Base-by-base conservation (phyloP, 2,329 filamentous ascomycete species). In the Daldinia sp. region DNA sequence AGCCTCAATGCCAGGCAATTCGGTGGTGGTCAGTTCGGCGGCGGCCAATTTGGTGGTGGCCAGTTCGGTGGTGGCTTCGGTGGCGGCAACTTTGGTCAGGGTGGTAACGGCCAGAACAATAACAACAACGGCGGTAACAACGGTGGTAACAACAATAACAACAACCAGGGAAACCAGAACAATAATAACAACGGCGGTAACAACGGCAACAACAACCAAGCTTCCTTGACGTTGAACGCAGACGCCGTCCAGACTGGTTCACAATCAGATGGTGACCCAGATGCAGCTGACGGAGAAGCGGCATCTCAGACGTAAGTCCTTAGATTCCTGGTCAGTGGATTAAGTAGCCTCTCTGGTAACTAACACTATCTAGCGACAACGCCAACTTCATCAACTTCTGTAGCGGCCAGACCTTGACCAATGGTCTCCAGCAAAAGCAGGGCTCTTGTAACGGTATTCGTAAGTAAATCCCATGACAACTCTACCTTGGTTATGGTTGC, bases 301-400 rank as follows among this genome's bases (percentile, higher is more conserved):
- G 80, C 84, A 41, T 89, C 87, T 6, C 73, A 74, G 13, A 88
- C 85, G 83, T 88, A 75, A 78, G 87, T 76, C 23, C 61, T 10
- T 28, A 0, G 23, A 28, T 30, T 7, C 2, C 4, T 13, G 23
- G 10, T 42, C 41, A 9, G 15, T 12, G 37, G 13, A 4, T 4
- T 7, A 39, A 71, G 15, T n/a, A 15, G 10, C 10, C 6, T 35
- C 6, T 13, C 35, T 23, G 58, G 74, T 78, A 72, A 61, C 75
- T 78, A 72, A 77, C 63, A 35, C 6, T 1, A 18, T 20, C n/a
- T 61, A 89, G 87, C 69, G 87, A 89, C 72, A 68, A 80, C 18
- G 81, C 82, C 81, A 90, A 90, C 81, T 89, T 89, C 76, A 88
- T 89, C 84, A 89, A 89, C 82, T 88, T 89, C 77, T 89, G 87